Percentiles rank a stretch among this genome's conserved stretches.
Conservation (phyloP, 805 yeast genomes). For the Teunomyces stri region DNA sequence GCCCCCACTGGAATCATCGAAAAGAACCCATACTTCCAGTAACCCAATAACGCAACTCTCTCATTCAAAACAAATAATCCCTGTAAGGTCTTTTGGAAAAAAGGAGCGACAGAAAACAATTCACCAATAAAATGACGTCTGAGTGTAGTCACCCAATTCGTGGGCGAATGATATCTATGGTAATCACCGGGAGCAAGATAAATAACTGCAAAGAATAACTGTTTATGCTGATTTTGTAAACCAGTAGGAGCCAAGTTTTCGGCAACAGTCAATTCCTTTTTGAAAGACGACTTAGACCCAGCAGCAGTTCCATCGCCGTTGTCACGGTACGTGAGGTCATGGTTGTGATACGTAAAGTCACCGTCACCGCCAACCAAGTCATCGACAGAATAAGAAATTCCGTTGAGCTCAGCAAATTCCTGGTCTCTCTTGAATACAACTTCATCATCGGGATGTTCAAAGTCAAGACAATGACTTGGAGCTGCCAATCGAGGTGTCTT, state of each 20-base stretch:
- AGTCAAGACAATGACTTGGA: slow-evolving; percentile 49
- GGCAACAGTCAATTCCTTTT: slow-evolving; percentile 39
- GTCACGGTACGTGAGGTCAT: slow-evolving; percentile 50
- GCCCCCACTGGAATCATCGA: slow-evolving; percentile 99
- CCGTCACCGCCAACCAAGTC: slow-evolving; percentile 61
- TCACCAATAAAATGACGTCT: slow-evolving; percentile 97
- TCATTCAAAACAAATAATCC: slow-evolving; percentile 91
- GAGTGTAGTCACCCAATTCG: slow-evolving; percentile 90
- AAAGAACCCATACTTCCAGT: slow-evolving; percentile 96
- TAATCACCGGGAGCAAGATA: slow-evolving; percentile 98
- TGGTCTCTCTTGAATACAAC: slow-evolving; percentile 52
- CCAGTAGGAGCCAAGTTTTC: slow-evolving; percentile 38
- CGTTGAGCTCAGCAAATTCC: slow-evolving; percentile 76
- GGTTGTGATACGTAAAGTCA: slow-evolving; percentile 41
- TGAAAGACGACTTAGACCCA: slow-evolving; percentile 28
- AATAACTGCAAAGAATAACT: slow-evolving; percentile 83
- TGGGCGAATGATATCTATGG: slow-evolving; percentile 95
- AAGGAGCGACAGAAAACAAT: slow-evolving; percentile 93
- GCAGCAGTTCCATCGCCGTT: slow-evolving; percentile 65
- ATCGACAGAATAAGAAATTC: slow-evolving; percentile 67
- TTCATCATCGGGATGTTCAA: slow-evolving; percentile 39
- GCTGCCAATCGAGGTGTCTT: slow-evolving; percentile 49
- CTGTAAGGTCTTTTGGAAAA: slow-evolving; percentile 81
- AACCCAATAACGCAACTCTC: slow-evolving; percentile 90
- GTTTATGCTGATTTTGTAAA: slow-evolving; percentile 39